A percentile compares a stretch with the other conserved stretches of the same genome.
Conservation (phyloP, 805 yeast species). For the Yamadazyma takamatsuzukensis region DNA sequence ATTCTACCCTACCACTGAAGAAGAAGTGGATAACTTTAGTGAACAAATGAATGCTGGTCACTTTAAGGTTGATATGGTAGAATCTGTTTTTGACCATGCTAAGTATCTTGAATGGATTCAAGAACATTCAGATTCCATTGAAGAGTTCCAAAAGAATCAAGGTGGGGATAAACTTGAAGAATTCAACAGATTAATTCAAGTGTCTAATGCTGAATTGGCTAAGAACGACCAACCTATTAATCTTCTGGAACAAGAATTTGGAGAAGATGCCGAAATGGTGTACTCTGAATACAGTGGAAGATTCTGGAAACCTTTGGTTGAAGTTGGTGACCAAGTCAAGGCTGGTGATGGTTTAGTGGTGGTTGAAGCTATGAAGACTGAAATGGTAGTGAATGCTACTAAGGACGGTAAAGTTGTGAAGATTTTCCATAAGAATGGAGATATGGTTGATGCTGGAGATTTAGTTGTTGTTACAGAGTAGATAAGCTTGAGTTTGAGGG, state of each 20-base stretch:
- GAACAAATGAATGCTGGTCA: constrained; percentile 79
- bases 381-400: constrained; percentile 82
- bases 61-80: constrained; percentile 69
- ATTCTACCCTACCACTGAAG: constrained; percentile 88
- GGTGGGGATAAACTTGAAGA: constrained; percentile 81
- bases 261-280: constrained; percentile 77
- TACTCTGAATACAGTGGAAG: constrained; percentile 97
- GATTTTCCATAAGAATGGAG: constrained; percentile 80
- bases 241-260: constrained; percentile 51
- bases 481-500: no score
- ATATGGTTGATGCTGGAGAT: constrained; percentile 96
- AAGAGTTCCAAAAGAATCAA: constrained; percentile 60
- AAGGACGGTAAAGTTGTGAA: constrained; percentile 67
- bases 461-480: constrained; percentile 75
- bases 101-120: constrained; percentile 77
- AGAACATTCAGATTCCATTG: constrained; percentile 69
- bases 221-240: constrained; percentile 46
- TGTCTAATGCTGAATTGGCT: constrained; percentile 71
- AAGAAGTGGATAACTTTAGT: constrained; percentile 65
- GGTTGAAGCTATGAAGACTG: constrained; percentile 98
- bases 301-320: constrained; percentile 88
- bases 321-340: constrained; percentile 70
- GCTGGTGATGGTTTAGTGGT: constrained; percentile 80
- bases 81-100: constrained; percentile 77
- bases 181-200: constrained; percentile 78